phyloP scores from a whole-genome alignment of 805 yeast species.

The Starmerella potacharoeniae region DNA sequence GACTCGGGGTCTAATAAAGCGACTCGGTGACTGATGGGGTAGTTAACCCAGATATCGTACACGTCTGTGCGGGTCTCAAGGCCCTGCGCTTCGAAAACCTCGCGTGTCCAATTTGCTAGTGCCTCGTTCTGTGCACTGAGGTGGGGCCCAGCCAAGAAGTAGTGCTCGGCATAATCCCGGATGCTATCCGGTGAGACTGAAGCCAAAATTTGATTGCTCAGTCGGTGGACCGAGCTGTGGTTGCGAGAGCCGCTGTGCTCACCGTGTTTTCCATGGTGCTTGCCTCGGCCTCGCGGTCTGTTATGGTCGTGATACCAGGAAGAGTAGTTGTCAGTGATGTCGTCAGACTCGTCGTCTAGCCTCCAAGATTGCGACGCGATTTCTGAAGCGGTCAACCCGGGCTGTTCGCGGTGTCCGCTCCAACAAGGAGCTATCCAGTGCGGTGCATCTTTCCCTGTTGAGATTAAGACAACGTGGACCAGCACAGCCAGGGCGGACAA shows the following conservation, averaged over 20 bases:
- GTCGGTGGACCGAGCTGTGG: background rate
- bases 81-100: slow-evolving; percentile 51
- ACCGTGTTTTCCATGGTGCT: background rate
- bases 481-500: background rate
- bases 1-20: slow-evolving; percentile 30
- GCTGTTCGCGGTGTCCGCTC: background rate
- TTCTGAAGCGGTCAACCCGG: background rate
- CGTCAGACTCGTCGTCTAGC: background rate
- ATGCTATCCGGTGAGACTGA: slow-evolving; percentile 14
- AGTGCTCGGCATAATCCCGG: slow-evolving; percentile 15
- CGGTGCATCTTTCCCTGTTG: background rate
- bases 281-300: background rate
- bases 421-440: background rate
- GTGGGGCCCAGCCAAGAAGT: slow-evolving; percentile 27
- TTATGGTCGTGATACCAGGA: background rate
- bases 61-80: slow-evolving; percentile 41
- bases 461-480: background rate
- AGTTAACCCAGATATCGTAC: slow-evolving; percentile 52
- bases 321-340: background rate
- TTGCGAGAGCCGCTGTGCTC: background rate
- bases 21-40: slow-evolving; percentile 47
- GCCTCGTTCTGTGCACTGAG: slow-evolving; percentile 31
- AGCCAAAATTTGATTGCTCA: slow-evolving; percentile 1
- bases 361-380: background rate
- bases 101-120: slow-evolving; percentile 44